These are phyloP conservation scores for Fusarium subtropicale DNA, from an alignment of 2,329 filamentous ascomycete genomes.

Conservation along the genomic window DNA sequence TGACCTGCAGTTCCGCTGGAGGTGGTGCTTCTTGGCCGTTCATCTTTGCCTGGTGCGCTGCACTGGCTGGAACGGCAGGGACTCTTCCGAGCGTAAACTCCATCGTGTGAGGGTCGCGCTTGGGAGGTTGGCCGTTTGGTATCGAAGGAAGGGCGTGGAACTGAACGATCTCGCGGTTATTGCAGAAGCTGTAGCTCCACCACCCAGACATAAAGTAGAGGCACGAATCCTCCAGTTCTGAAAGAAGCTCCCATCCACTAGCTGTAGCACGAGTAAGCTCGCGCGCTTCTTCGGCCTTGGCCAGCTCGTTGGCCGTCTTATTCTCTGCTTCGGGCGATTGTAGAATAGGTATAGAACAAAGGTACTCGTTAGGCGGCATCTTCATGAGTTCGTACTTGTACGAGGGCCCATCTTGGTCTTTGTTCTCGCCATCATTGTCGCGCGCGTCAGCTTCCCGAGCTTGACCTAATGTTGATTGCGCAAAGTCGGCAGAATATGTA, in stretches of 20 bases:
- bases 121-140: slow-evolving; percentile 76
- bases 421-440: slow-evolving; percentile 47
- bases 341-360: slow-evolving; percentile 86
- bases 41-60: slow-evolving; percentile 42
- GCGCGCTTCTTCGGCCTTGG: slow-evolving; percentile 80
- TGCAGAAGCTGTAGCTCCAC: slow-evolving; percentile 98
- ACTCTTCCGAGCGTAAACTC: slow-evolving; percentile 81
- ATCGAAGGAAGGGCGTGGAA: slow-evolving; percentile 83
- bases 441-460: slow-evolving; percentile 44
- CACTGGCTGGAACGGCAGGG: slow-evolving; percentile 50
- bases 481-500: slow-evolving; percentile 56
- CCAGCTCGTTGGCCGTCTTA: slow-evolving; percentile 73
- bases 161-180: slow-evolving; percentile 86
- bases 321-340: slow-evolving; percentile 67
- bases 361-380: slow-evolving; percentile 75
- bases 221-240: slow-evolving; percentile 83
- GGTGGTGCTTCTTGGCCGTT: slow-evolving; percentile 49
- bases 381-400: slow-evolving; percentile 80
- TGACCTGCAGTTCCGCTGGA: slow-evolving; percentile 77
- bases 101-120: slow-evolving; percentile 79
- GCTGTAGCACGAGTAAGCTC: slow-evolving; percentile 82
- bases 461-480: slow-evolving; percentile 55
- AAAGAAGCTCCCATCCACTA: slow-evolving; percentile 83
- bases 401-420: slow-evolving; percentile 18
- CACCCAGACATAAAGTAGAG: slow-evolving; percentile 86